These are phyloP conservation scores for Pyrenophora tritici-repentis DNA, from an alignment of 2,329 filamentous ascomycete species.

Conservation along the genomic window DNA sequence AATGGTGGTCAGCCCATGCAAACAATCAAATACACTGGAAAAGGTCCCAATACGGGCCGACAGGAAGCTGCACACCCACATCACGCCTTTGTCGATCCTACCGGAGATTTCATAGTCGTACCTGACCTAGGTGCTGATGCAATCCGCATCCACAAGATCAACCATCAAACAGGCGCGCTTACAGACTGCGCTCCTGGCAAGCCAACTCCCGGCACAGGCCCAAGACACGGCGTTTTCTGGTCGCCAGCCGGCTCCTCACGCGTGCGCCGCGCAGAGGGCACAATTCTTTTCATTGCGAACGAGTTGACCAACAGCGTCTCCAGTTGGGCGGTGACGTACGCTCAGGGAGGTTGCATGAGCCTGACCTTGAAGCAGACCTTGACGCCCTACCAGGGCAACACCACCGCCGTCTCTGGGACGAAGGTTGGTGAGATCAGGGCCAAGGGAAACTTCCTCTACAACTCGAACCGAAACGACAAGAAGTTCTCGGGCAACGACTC, in stretches of 20 bases:
- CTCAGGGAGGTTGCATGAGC: conserved; percentile 36
- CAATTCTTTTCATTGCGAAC: conserved; percentile 41
- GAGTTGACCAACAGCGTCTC: conserved; percentile 42
- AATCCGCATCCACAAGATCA: conserved; percentile 59
- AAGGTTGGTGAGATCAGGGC: conserved; percentile 43
- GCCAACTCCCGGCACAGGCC: conserved; percentile 56
- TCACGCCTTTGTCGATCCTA: conserved; percentile 56
- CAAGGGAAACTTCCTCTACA: conserved; percentile 43
- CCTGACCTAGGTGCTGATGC: conserved; percentile 62
- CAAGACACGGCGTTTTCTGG: conserved; percentile 61
- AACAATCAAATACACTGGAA: conserved; percentile 37
- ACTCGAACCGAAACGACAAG: conserved; percentile 45
- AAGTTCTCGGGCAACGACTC: conserved; percentile 42
- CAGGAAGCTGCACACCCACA: conserved; percentile 63
- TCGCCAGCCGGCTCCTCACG: conserved; percentile 31
- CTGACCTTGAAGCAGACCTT: conserved; percentile 39
- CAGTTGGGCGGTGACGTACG: conserved; percentile 39
- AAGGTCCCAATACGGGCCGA: conserved; percentile 54
- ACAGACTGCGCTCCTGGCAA: conserved; percentile 53
- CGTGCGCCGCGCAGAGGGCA: conserved; percentile 25
- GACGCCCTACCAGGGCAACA: conserved; percentile 40
- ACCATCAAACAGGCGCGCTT: conserved; percentile 52
- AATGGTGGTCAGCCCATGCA: conserved; percentile 34
- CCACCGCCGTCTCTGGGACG: conserved; percentile 31
- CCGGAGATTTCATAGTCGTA: conserved; percentile 56